Base-by-base conservation (phyloP, 495 filamentous ascomycete genomes). In the Cryomyces minteri region DNA sequence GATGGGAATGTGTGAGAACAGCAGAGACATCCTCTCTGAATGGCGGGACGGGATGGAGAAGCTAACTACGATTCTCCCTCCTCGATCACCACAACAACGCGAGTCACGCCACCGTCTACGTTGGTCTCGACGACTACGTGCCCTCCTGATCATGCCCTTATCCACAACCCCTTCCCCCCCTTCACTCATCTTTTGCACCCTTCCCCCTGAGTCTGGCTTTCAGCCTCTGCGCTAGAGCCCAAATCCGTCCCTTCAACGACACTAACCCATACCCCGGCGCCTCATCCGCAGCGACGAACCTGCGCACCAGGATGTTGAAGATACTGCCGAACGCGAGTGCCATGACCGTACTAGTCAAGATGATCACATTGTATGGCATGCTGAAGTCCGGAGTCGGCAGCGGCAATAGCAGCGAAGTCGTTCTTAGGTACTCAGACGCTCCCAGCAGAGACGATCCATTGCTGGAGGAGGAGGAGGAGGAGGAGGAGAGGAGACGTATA, bases 351-450 rank as follows among this genome's bases (percentile, higher is more conserved):
- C 86, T 94, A 1, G 90, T 96, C 37, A 99, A 74, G 42, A 99
- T 99, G 60, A 99, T 99, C 44, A 95, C 88, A 54, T 99, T 99
- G 52, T 99, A 99, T 11, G 90, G 90, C 90, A 99, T 99, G 60
- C 85, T 93, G 59, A 99, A 99, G 60, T 99, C 90, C 0, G 90
- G 90, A 0, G 92, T 96, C 0, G 90, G 90, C 2, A 99, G 67
- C 8, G 79, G 82, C 6, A 95, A 76, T 12, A 99, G 71, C 36
- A 99, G 66, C 32, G 73, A 77, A 1, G 88, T 96, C 0, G 92
- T 95, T n/a, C 90, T 73, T 11, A 94, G 66, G 51, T 81, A 87
- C 14, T 5, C 4, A 25, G 43, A 25, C n/a, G n/a, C n/a, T n/a
- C n/a, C n/a, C n/a, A n/a, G n/a, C 33, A 58, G 34, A 7, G 34